Evolutionary conservation across 495 filamentous ascomycete species (phyloP).

Genomic region (Cryomyces antarcticus): DNA sequence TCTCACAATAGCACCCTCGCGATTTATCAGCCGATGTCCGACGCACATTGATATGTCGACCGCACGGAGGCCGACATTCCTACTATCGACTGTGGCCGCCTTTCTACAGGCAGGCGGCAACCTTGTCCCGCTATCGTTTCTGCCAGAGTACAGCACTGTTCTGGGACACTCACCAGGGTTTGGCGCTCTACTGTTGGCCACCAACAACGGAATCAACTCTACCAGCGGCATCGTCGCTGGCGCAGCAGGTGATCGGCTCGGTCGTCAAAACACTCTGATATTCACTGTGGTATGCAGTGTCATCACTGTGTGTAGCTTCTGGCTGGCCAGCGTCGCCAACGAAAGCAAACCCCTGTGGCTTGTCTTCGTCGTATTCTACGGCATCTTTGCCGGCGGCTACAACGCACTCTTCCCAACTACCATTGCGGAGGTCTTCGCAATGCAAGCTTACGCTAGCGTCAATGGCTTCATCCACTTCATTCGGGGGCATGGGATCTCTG

Average conservation of each 20-base stretch:
- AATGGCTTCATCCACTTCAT: constrained; percentile 27
- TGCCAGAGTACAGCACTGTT: constrained; percentile 19
- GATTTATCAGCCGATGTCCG: constrained; percentile 5
- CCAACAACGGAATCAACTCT: constrained; percentile 12
- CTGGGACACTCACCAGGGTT: constrained; percentile 20
- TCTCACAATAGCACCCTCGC: constrained; percentile 5
- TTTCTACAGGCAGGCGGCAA: constrained; percentile 22
- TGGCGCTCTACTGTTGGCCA: constrained; percentile 17
- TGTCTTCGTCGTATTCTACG: constrained; percentile 21
- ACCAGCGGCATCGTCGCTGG: constrained; percentile 11
- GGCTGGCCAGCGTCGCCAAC: constrained; percentile 18
- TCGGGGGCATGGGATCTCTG: constrained; percentile 20
- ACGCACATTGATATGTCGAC: constrained; percentile 19
- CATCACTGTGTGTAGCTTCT: constrained; percentile 16
- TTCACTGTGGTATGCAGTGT: constrained; percentile 21
- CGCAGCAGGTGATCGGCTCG: constrained; percentile 12
- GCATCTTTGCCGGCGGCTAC: constrained; percentile 22
- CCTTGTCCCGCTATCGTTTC: constrained; percentile 23
- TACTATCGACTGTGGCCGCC: constrained; percentile 15
- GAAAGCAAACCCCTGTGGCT: constrained; percentile 16
- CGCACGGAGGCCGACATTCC: constrained; percentile 16
- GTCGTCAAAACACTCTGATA: constrained; percentile 21
- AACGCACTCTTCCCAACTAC: constrained; percentile 22
- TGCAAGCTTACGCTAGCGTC: constrained; percentile 22
- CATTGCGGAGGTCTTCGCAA: constrained; percentile 24